These are phyloP conservation scores for Fraxinus ornus DNA, from an alignment of 305 asterid species.

Conservation along the genomic window DNA sequence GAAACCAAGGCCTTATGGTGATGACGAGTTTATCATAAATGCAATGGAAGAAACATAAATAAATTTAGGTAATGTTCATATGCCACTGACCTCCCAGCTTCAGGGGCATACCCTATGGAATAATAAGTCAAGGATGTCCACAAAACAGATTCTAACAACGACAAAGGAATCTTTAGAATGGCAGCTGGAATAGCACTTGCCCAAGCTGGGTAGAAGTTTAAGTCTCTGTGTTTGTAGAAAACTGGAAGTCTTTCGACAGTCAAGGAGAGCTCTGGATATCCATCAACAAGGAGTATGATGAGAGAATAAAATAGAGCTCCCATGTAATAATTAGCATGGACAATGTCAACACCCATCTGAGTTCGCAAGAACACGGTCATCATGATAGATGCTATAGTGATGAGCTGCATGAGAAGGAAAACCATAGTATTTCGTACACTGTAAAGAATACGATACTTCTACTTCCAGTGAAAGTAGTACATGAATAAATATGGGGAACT, in stretches of 20 bases:
- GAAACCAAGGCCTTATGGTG: not conserved
- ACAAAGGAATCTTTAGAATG: conserved; percentile 23
- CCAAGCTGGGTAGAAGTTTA: conserved; percentile 34
- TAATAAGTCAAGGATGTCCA: conserved; percentile 27
- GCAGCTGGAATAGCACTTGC: conserved; percentile 36
- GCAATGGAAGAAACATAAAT: not conserved
- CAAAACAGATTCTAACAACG: conserved; percentile 16
- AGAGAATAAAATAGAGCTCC: conserved; percentile 30
- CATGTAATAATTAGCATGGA: conserved; percentile 26
- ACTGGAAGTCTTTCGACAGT: conserved; percentile 28
- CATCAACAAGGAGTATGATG: conserved; percentile 23
- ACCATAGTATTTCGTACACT: not conserved
- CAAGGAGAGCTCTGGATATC: conserved; percentile 26
- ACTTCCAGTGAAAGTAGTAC: not conserved
- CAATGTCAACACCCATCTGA: conserved; percentile 22
- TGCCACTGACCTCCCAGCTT: conserved; percentile 21
- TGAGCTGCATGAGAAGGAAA: conserved; percentile 20
- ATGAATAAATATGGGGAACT: not conserved
- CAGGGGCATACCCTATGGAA: conserved; percentile 23
- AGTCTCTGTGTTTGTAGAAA: conserved; percentile 32
- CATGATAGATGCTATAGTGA: conserved; percentile 20
- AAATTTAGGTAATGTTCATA: not conserved
- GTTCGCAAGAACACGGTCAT: conserved; percentile 34
- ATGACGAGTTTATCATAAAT: not conserved
- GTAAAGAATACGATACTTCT: not conserved